Evolutionary conservation across 202 grass and related monocot species (phyloP).

Genomic region (Eragrostis tef): DNA sequence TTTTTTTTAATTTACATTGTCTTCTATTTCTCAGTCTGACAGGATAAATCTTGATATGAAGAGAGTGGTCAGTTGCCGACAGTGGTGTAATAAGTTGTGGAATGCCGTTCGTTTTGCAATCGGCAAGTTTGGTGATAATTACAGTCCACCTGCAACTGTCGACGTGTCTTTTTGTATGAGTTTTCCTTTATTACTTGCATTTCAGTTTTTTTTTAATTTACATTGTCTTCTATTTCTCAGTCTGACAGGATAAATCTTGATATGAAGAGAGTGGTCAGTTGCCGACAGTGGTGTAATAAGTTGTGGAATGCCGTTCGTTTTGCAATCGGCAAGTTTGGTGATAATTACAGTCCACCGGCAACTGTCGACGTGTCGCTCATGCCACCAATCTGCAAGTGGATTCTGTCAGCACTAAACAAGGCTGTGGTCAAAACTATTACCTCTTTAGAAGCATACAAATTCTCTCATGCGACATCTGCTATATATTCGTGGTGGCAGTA

Average conservation of each 20-base stretch:
- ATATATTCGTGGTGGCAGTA: conserved; percentile 96
- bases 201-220: conserved; percentile 31
- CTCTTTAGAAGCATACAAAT: conserved; percentile 84
- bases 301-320: conserved; percentile 97
- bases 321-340: conserved; percentile 86
- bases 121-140: conserved; percentile 81
- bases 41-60: conserved; percentile 96
- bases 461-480: conserved; percentile 80
- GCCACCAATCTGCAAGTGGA: conserved; percentile 86
- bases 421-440: conserved; percentile 70
- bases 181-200: conserved; percentile 27
- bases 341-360: conserved; percentile 69
- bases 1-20: conserved; percentile 10
- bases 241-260: conserved; percentile 97
- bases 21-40: conserved; percentile 67
- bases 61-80: conserved; percentile 78
- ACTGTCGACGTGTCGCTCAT: conserved; percentile 59
- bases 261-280: conserved; percentile 84
- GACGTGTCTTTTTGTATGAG: conserved; percentile 48
- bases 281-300: conserved; percentile 94
- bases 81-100: conserved; percentile 99
- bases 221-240: conserved; percentile 50
- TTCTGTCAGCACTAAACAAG: conserved; percentile 87
- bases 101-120: conserved; percentile 95
- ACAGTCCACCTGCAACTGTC: conserved; percentile 68